Evolutionary conservation across 768 basidiomycete genomes (phyloP).

Genomic region (Boletus eberwhitei): DNA sequence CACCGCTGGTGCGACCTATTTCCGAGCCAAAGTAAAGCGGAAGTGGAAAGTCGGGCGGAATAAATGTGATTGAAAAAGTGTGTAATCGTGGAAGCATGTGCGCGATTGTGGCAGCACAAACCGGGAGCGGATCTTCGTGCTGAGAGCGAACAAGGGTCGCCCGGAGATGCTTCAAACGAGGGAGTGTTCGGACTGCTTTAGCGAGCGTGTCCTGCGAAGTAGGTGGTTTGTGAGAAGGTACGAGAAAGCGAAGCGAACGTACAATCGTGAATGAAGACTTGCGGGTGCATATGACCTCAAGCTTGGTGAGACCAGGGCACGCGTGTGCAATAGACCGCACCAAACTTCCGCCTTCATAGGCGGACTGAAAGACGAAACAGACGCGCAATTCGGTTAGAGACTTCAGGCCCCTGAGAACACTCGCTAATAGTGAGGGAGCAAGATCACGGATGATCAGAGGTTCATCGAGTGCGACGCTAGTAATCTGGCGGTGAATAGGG

Average conservation of each 20-base stretch:
- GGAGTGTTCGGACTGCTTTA: conserved; percentile 57
- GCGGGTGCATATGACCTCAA: conserved; percentile 64
- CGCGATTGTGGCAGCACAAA: conserved; percentile 61
- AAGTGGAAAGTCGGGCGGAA: conserved; percentile 53
- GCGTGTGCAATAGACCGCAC: conserved; percentile 63
- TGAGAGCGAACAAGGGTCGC: conserved; percentile 66
- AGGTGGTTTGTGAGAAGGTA: not conserved
- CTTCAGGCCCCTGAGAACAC: conserved; percentile 54
- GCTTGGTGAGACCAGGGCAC: conserved; percentile 60
- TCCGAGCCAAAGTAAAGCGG: conserved; percentile 45
- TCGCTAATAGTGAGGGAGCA: conserved; percentile 57
- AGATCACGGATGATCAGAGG: conserved; percentile 66
- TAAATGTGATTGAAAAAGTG: conserved; percentile 62
- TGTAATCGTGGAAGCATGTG: conserved; percentile 63
- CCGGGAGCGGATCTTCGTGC: conserved; percentile 56
- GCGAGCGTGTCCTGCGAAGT: conserved; percentile 42
- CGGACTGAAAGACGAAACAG: conserved; percentile 65
- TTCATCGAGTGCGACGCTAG: conserved; percentile 60
- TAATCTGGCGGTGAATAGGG: conserved; percentile 44
- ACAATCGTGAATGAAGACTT: conserved; percentile 75
- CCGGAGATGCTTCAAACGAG: conserved; percentile 58
- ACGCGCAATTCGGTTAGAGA: conserved; percentile 58
- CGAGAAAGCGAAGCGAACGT: conserved; percentile 15
- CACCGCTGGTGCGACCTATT: conserved; percentile 33
- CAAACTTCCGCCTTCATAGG: conserved; percentile 70